phyloP scores from a whole-genome alignment of 2,329 filamentous ascomycete species.

The Neonectria magnoliae region DNA sequence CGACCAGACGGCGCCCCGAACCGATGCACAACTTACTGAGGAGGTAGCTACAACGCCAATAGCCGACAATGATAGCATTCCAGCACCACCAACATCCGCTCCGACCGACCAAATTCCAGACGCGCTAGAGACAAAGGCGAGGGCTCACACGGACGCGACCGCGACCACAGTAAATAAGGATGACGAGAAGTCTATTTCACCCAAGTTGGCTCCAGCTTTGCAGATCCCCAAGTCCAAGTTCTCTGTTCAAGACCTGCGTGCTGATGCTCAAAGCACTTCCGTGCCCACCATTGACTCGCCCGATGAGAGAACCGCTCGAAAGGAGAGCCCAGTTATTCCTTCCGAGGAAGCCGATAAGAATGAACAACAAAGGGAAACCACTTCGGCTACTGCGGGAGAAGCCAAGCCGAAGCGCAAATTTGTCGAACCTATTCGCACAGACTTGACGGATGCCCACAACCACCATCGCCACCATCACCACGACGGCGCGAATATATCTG shows the following conservation, averaged over 20 bases:
- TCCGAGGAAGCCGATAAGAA: conserved; percentile 22
- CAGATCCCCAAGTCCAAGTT: conserved; percentile 40
- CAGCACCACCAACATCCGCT: conserved; percentile 20
- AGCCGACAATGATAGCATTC: conserved; percentile 36
- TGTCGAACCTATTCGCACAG: conserved; percentile 67
- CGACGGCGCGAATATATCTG: conserved; percentile 61
- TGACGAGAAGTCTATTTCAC: conserved; percentile 27
- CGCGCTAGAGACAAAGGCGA: conserved; percentile 24
- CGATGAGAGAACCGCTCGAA: background rate
- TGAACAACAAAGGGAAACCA: background rate
- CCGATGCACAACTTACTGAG: conserved; percentile 6
- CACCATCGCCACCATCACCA: conserved; percentile 44
- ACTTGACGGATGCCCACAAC: conserved; percentile 45
- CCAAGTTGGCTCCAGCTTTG: conserved; percentile 27
- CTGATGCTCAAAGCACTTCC: conserved; percentile 33
- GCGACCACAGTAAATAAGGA: conserved; percentile 22
- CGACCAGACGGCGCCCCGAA: conserved; percentile 5
- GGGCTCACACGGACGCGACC: conserved; percentile 15
- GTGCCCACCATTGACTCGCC: conserved; percentile 24
- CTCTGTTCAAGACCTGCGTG: conserved; percentile 43
- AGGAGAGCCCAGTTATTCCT: conserved; percentile 25
- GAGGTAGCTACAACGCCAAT: conserved; percentile 26
- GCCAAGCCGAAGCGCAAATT: conserved; percentile 45
- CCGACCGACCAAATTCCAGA: conserved; percentile 31
- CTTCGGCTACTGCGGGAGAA: conserved; percentile 26